Conservation (phyloP, 2,329 filamentous ascomycete species). For the Ascochyta rabiei region DNA sequence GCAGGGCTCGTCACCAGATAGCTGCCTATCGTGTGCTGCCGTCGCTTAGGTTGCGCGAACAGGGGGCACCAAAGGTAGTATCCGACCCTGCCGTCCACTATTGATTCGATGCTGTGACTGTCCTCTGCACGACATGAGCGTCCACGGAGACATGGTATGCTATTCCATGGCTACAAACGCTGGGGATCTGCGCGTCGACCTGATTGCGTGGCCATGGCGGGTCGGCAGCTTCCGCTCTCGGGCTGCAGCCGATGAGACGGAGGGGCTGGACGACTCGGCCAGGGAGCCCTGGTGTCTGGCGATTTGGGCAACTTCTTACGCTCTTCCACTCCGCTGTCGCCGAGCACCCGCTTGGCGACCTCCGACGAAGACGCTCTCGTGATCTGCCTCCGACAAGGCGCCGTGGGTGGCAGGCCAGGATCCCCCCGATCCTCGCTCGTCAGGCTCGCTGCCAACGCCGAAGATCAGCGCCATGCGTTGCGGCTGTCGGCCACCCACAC, state of each 20-base stretch:
- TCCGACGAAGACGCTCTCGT: conserved; percentile 3
- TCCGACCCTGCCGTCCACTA: conserved; percentile 20
- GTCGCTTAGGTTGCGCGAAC: conserved; percentile 22
- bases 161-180: too few relatives aligned
- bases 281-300: conserved; percentile 4
- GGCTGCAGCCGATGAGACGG: conserved; percentile 28
- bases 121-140: conserved; percentile 11
- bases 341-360: conserved; percentile 10
- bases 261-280: neutral
- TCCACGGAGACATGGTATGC: conserved; percentile 6
- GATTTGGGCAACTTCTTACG: too few relatives aligned
- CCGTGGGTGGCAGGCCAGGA: neutral
- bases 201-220: conserved; percentile 34
- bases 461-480: too few relatives aligned
- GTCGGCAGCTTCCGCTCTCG: conserved; percentile 32
- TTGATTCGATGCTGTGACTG: conserved; percentile 29
- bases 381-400: conserved; percentile 7
- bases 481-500: neutral
- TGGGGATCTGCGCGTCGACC: conserved; percentile 25
- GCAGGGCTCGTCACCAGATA: too few relatives aligned
- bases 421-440: neutral
- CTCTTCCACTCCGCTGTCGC: conserved; percentile 6
- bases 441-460: too few relatives aligned
- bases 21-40: conserved; percentile 17
- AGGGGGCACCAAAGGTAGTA: conserved; percentile 8